These are phyloP conservation scores for Neurospora sp. DNA, from an alignment of 495 filamentous ascomycete genomes.

Conservation along the genomic window DNA sequence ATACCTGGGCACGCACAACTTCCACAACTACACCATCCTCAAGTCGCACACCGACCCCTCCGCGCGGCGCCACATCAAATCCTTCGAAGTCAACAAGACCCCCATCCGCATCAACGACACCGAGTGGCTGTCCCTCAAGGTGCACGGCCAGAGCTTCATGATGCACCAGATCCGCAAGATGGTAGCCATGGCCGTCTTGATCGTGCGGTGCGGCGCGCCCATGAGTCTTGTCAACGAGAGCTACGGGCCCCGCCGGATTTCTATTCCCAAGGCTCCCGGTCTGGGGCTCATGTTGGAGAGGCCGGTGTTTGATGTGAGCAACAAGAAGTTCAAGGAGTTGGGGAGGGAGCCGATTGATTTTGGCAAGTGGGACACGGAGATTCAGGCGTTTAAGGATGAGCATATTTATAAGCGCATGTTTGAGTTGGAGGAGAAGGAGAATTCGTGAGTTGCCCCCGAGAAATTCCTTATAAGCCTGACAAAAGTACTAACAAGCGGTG, in stretches of 20 bases:
- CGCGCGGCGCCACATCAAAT: slow-evolving; percentile 78
- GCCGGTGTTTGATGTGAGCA: slow-evolving; percentile 83
- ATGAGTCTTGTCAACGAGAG: slow-evolving; percentile 56
- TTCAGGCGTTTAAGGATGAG: slow-evolving; percentile 80
- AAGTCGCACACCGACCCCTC: slow-evolving; percentile 71
- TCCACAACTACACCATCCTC: slow-evolving; percentile 91
- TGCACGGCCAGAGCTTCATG: slow-evolving; percentile 98
- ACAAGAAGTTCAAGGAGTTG: slow-evolving; percentile 44
- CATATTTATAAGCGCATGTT: slow-evolving; percentile 92
- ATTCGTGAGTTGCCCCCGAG: slow-evolving; percentile 45
- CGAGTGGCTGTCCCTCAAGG: slow-evolving; percentile 89
- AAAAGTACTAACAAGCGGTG: no score
- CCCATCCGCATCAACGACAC: slow-evolving; percentile 81
- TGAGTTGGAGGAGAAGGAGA: slow-evolving; percentile 69
- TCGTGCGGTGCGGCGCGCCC: slow-evolving; percentile 68
- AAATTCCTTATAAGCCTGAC: no score
- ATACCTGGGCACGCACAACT: slow-evolving; percentile 78
- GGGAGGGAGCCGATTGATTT: slow-evolving; percentile 63
- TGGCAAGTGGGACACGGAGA: slow-evolving; percentile 59
- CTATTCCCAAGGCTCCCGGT: slow-evolving; percentile 87
- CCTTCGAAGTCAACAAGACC: slow-evolving; percentile 59
- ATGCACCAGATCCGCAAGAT: slow-evolving; percentile 99
- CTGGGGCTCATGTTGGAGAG: slow-evolving; percentile 80
- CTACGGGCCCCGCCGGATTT: slow-evolving; percentile 55
- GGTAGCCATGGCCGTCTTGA: slow-evolving; percentile 82